Base-by-base conservation (phyloP, 2,329 filamentous ascomycete species). In the Metarhizium guizhouense region DNA sequence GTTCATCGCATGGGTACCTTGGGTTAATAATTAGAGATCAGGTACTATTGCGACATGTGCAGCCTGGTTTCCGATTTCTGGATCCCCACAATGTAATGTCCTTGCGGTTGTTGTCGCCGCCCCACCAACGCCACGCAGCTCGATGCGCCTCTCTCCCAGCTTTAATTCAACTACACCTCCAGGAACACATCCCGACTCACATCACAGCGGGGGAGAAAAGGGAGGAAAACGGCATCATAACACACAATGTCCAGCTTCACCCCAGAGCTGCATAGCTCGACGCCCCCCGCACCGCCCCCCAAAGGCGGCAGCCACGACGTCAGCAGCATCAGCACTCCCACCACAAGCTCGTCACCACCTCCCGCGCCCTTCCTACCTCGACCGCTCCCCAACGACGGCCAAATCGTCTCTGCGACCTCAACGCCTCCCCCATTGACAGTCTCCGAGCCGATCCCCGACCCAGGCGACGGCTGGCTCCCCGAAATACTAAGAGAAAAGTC, bases 401-500 rank as follows among this genome's bases (percentile, higher is more conserved):
- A 34, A 34, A 29, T 55, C 29, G 52, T 57, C 16, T 56, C 60
- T 30, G 60, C 58, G 25, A 55, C 55, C 18, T 55, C 64, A 14
- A 57, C 60, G 47, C 60, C 65, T n/a, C 65, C 70, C 34, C 58
- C 58, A 13, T 20, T 55, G 3, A 45, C 58, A 6, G 40, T 40
- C 30, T 20, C 52, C 6, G 69, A 73, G 16, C 65, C 69, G 2
- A 72, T 77, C 45, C 72, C 76, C 3, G 83, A 86, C 61, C 82
- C 82, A 0, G 83, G 85, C 20, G 83, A 88, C 53, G 81, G 85
- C 59, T 96, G 91, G 91, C 77, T 96, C 3, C 91, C 91, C 1
- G 80, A 82, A 58, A 74, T 84, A 13, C 74, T 96, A 2, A 82
- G 88, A 65, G 88, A 94, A 65, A 95, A 94, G 75, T 85, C 88